Base-by-base conservation (phyloP, 1,139 yeast species). In the Candida tetrigidarum region DNA sequence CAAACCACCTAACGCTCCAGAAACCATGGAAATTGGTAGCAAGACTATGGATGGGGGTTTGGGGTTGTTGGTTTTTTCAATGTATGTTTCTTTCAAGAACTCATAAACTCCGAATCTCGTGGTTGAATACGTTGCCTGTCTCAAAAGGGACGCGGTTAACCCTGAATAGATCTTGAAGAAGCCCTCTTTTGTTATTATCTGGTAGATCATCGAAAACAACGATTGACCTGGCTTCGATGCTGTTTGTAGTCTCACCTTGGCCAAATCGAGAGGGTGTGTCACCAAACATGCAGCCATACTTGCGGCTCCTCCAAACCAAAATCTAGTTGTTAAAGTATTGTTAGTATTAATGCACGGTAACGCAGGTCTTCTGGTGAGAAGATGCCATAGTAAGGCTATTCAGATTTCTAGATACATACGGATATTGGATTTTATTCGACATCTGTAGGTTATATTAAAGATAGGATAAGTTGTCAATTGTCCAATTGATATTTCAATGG, bases 91-190 rank as follows among this genome's bases (percentile, higher is more conserved):
- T 57, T 90, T 90, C 56, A 88, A 69, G 50, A 71, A 76, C 61
- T 89, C 96, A 62, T 90, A 90, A 15, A 84, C 80, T 20, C 96
- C 96, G 60, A 90, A 89, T 59, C 96, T 73, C 1, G 90, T 83
- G 2, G 96, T 85, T 1, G 96, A 87, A 62, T 90, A 90, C 1
- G 96, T 89, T 1, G 90, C 96, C 64, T 90, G 96, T 60, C 96
- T 80, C 48, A 90, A 71, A 42, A 89, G 66, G 2, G 95, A 85
- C 1, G 96, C 96, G 42, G 88, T 81, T 41, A 90, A 73, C 1
- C 96, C 96, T 1, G 90, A 81, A 60, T 89, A 89, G 20, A 87
- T 75, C 35, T 86, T 87, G 43, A 78, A 61, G 16, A 83, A 55
- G 3, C 96, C 96, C 62, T 88, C 95, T 44, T 78, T 66, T 12